phyloP scores from a whole-genome alignment of 2,329 filamentous ascomycete species.

The Colletotrichum destructivum region DNA sequence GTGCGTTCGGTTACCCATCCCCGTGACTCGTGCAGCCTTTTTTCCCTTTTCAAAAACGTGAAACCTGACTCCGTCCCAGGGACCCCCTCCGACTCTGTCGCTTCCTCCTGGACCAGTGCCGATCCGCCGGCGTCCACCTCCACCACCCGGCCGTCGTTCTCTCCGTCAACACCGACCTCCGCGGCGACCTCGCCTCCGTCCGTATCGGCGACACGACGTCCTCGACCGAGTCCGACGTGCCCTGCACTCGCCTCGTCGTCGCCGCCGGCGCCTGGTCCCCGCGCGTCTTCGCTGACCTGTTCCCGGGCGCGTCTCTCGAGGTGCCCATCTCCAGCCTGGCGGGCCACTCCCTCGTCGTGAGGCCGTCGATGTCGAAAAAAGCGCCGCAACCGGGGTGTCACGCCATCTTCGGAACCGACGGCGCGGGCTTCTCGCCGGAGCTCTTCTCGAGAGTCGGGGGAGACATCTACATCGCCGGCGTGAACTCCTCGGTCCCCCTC shows the following conservation, averaged over 20 bases:
- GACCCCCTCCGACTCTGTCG: slow-evolving; percentile 77
- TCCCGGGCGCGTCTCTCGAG: slow-evolving; percentile 66
- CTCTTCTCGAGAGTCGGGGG: slow-evolving; percentile 77
- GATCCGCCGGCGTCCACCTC: slow-evolving; percentile 74
- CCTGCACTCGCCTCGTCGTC: slow-evolving; percentile 77
- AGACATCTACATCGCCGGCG: slow-evolving; percentile 80
- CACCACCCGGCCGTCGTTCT: slow-evolving; percentile 75
- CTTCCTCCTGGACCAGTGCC: slow-evolving; percentile 73
- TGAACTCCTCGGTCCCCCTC: slow-evolving; percentile 75
- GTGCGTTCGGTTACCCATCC: slow-evolving; percentile 58
- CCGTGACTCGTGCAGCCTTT: not conserved
- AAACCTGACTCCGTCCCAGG: slow-evolving; percentile 52
- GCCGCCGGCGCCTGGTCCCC: slow-evolving; percentile 81
- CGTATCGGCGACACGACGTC: slow-evolving; percentile 62
- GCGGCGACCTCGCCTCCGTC: slow-evolving; percentile 67
- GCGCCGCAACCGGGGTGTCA: slow-evolving; percentile 69
- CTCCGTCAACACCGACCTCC: slow-evolving; percentile 65
- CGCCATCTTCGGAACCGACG: slow-evolving; percentile 77
- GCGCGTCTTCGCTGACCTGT: slow-evolving; percentile 74
- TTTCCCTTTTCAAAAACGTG: not conserved
- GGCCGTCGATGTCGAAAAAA: slow-evolving; percentile 62
- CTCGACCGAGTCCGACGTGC: slow-evolving; percentile 65
- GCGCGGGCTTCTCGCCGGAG: slow-evolving; percentile 76
- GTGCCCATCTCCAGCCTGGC: slow-evolving; percentile 75
- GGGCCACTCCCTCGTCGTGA: slow-evolving; percentile 80